These are phyloP conservation scores for Rhodomyrtus psidioides DNA, from an alignment of 441 rosid species.

Conservation along the genomic window DNA sequence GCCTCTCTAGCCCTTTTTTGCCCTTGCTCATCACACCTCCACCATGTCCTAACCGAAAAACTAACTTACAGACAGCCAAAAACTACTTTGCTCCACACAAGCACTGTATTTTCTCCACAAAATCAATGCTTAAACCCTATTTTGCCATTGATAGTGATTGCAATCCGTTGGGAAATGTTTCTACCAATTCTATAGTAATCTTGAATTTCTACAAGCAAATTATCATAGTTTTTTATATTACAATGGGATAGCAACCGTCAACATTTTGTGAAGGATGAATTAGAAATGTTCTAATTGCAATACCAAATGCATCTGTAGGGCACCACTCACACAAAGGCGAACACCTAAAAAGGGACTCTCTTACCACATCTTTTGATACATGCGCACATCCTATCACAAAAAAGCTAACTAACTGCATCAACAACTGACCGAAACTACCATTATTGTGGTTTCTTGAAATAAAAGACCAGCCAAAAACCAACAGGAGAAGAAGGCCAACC, in stretches of 20 bases:
- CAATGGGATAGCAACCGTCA: not conserved
- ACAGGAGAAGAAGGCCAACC: slow-evolving; percentile 23
- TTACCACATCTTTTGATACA: not conserved
- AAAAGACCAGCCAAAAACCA: not conserved
- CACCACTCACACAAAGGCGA: not conserved
- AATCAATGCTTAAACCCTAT: not conserved
- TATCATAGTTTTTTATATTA: not conserved
- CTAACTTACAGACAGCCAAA: not conserved
- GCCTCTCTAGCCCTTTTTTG: too few species aligned
- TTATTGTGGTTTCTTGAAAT: not conserved
- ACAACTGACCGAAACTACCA: not conserved
- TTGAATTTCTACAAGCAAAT: not conserved
- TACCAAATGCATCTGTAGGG: not conserved
- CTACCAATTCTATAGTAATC: not conserved
- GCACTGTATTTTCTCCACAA: not conserved
- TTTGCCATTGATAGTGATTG: not conserved
- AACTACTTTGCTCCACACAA: not conserved
- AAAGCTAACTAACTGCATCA: not conserved
- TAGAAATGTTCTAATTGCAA: not conserved
- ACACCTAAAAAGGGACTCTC: not conserved
- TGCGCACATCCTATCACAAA: not conserved
- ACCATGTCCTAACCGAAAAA: not conserved
- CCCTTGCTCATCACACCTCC: not conserved
- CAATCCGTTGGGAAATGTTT: not conserved
- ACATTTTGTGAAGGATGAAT: not conserved